Conservation (phyloP, 495 filamentous ascomycete genomes). For the Paragyromitra xinjiangensis region DNA sequence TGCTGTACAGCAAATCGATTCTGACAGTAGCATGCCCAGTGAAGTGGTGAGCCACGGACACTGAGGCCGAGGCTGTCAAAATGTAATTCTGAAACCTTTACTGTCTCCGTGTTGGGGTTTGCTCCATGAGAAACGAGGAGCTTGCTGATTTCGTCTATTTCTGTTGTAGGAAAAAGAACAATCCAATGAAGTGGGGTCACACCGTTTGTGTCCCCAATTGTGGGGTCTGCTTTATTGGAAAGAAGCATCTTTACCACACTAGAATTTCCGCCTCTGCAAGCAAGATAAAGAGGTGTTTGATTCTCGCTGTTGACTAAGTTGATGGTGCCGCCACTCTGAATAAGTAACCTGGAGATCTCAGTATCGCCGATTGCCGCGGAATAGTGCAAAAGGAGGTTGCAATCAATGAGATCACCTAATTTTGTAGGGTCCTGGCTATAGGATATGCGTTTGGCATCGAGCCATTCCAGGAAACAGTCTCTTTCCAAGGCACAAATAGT, state of each 20-base stretch:
- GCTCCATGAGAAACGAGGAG: background rate
- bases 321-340: slow-evolving; percentile 2
- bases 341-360: slow-evolving; percentile 13
- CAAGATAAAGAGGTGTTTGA: slow-evolving; percentile 16
- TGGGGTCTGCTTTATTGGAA: slow-evolving; percentile 1
- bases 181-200: slow-evolving; percentile 18
- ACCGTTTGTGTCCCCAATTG: background rate
- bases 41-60: slow-evolving; percentile 1
- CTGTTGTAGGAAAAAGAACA: background rate
- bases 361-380: slow-evolving; percentile 1
- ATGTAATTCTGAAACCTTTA: background rate
- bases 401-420: background rate
- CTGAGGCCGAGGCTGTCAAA: background rate
- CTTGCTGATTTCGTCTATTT: slow-evolving; percentile 1
- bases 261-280: background rate
- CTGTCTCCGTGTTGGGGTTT: background rate
- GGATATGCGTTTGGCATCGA: background rate
- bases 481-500: background rate
- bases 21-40: background rate
- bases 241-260: slow-evolving; percentile 4
- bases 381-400: slow-evolving; percentile 14
- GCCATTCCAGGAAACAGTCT: background rate
- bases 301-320: background rate
- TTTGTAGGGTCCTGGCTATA: no score
- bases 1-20: background rate